Evolutionary conservation across 768 basidiomycete species (phyloP), one percentile per base, ranked within the genome.

Genomic region (Agaricus blazei): DNA sequence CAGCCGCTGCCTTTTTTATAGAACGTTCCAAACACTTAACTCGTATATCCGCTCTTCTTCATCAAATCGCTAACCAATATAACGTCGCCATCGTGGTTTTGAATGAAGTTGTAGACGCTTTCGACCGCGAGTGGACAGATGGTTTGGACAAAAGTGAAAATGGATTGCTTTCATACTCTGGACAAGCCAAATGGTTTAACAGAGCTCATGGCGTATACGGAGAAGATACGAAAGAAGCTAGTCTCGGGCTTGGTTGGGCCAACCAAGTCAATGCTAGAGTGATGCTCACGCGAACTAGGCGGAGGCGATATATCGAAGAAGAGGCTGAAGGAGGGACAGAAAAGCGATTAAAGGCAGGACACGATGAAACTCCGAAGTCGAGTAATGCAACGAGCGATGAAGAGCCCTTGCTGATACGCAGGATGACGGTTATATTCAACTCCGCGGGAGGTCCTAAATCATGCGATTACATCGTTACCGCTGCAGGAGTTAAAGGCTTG

Each of bases 171-270:
- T 56, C 80, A 8, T 97, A 96, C 64, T 75, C 77, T 3, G 79
- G 83, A 19, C 93, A 96, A 63, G 77, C 85, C 2, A 80, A 81
- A 15, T 85, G 87, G 82, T 97, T 96, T 66, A 79, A 77, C 40
- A 80, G 85, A 15, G 82, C 82, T 24, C 77, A 83, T 62, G 80
- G 73, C 51, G 65, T 82, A 24, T 76, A 80, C 0, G 81, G 81
- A 1, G 82, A 83, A 56, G 72, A 78, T 55, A 69, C 67, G 44
- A 93, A 93, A 64, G 89, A 96, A 68, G 93, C 90, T 0, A 83
- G 81, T 38, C 73, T 98, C 2, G 95, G 95, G 2, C 82, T 97
- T 49, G 85, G 84, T 8, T 98, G 96, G 96, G 89, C 95, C 14
- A 98, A 96, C 68, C 88, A 92, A 63, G 76, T 98, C 54, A 95